Percentiles rank a stretch among this genome's conserved stretches.
These are phyloP conservation scores for Chionographis japonica DNA, from an alignment of 106 monocot species.

Conservation along the genomic window DNA sequence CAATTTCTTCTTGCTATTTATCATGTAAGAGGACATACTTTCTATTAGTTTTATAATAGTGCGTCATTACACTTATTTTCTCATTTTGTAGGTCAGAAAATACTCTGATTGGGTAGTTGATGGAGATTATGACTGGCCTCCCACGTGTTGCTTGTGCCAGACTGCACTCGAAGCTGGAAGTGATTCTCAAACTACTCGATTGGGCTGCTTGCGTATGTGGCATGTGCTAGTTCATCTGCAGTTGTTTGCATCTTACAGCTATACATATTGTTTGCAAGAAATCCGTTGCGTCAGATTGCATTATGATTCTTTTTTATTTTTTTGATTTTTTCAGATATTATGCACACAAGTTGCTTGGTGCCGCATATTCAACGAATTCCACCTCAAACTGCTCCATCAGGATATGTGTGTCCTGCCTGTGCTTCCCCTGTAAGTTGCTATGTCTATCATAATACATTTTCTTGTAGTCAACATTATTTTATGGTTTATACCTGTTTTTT, in stretches of 20 bases:
- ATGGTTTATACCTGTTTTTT: too few species aligned
- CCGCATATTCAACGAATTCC: slow-evolving; percentile 68
- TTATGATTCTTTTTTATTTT: slow-evolving; percentile 3
- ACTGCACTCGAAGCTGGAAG: slow-evolving; percentile 54
- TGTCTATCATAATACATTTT: too few species aligned
- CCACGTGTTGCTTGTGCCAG: slow-evolving; percentile 60
- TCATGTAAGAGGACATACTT: too few species aligned
- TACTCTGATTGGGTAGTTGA: slow-evolving; percentile 99
- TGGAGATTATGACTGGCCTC: slow-evolving; percentile 97
- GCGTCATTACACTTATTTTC: not conserved
- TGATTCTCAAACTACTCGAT: slow-evolving; percentile 55
- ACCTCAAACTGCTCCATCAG: slow-evolving; percentile 71
- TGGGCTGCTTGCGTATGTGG: slow-evolving; percentile 97
- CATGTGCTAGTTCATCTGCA: slow-evolving; percentile 24
- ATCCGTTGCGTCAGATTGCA: not conserved
- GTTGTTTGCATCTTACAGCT: not conserved
- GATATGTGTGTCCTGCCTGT: slow-evolving; percentile 71
- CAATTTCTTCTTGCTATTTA: too few species aligned
- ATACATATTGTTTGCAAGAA: too few species aligned
- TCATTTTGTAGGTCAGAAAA: slow-evolving; percentile 51
- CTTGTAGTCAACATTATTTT: too few species aligned
- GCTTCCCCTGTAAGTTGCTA: slow-evolving; percentile 59
- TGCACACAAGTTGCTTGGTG: slow-evolving; percentile 75
- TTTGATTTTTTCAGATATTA: slow-evolving; percentile 54
- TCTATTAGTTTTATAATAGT: too few species aligned